These are phyloP conservation scores for Tricholoma sp. DNA, from an alignment of 768 basidiomycete species.

Conservation along the genomic window DNA sequence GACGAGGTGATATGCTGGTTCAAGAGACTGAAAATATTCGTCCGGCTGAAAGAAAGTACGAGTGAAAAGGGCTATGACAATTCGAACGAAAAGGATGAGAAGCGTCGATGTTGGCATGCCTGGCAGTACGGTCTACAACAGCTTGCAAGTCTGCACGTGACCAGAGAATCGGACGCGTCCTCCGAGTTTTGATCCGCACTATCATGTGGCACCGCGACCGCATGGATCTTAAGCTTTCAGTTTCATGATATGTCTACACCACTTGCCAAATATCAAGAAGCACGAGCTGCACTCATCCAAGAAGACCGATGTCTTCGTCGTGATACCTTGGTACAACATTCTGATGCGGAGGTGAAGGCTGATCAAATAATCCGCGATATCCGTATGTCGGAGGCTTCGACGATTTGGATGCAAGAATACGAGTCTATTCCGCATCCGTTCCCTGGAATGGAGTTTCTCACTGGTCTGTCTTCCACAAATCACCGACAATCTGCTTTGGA, in stretches of 20 bases:
- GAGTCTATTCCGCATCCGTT: slow-evolving; percentile 56
- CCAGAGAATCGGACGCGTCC: neutral
- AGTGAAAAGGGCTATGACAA: slow-evolving; percentile 62
- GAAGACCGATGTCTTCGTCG: slow-evolving; percentile 46
- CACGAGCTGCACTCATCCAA: slow-evolving; percentile 31
- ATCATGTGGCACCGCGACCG: too few species aligned
- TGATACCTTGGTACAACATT: slow-evolving; percentile 32
- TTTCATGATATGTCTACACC: slow-evolving; percentile 8
- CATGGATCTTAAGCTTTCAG: too few species aligned
- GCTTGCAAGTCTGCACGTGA: too few species aligned
- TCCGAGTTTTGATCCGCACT: too few species aligned
- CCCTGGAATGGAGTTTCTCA: slow-evolving; percentile 77
- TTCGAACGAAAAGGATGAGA: slow-evolving; percentile 45
- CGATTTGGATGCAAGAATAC: slow-evolving; percentile 56
- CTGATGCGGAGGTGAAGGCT: slow-evolving; percentile 43
- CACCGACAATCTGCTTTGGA: neutral
- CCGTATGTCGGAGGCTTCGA: slow-evolving; percentile 46
- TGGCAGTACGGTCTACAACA: too few species aligned
- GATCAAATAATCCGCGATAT: slow-evolving; percentile 53
- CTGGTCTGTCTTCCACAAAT: slow-evolving; percentile 33
- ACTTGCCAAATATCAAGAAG: slow-evolving; percentile 25
- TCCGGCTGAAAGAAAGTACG: slow-evolving; percentile 94
- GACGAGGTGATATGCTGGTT: slow-evolving; percentile 83
- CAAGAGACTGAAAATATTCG: slow-evolving; percentile 93
- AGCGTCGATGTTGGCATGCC: slow-evolving; percentile 15